A percentile compares a stretch with the other conserved stretches of the same genome.
Evolutionary conservation across 371 early-diverging fungal genomes (phyloP).

Genomic region (Mucor mucedo): DNA sequence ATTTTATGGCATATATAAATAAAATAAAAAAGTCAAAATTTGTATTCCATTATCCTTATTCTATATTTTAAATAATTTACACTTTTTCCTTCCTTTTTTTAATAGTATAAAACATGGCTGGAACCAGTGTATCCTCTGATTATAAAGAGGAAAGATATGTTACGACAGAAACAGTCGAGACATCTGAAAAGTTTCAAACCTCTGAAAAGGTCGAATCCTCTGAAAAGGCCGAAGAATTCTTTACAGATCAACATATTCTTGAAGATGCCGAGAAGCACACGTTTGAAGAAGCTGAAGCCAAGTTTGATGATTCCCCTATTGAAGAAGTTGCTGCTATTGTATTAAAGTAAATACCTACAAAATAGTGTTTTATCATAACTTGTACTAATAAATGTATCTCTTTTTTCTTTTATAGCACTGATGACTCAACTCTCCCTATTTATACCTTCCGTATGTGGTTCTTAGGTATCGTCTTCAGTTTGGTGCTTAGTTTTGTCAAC

Average conservation of each 20-base stretch:
- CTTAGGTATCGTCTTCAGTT: constrained; percentile 68
- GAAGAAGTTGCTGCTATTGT: constrained; percentile 76
- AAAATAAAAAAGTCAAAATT: not conserved
- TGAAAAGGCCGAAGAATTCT: constrained; percentile 4
- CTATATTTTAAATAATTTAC: not conserved
- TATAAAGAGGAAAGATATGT: constrained; percentile 18
- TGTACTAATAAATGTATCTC: constrained; percentile 18
- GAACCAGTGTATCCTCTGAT: constrained; percentile 21
- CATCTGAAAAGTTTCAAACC: not conserved
- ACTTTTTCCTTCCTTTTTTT: constrained; percentile 5
- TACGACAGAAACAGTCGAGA: constrained; percentile 23
- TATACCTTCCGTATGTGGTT: constrained; percentile 79
- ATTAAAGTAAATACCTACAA: constrained; percentile 27
- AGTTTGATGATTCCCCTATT: constrained; percentile 66
- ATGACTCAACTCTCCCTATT: constrained; percentile 71
- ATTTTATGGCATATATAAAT: constrained; percentile 6
- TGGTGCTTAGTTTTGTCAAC: constrained; percentile 68
- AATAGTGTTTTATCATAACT: not conserved
- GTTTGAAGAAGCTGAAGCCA: not conserved
- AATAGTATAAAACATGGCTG: constrained; percentile 16
- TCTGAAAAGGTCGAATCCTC: constrained; percentile 17
- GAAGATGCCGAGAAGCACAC: constrained; percentile 1
- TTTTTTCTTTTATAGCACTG: constrained; percentile 43
- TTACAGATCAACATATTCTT: not conserved
- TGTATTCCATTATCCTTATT: constrained; percentile 1